Evolutionary conservation across 2,329 filamentous ascomycete genomes (phyloP), one percentile per base, ranked within the genome.

Genomic region (Chaetomium strumarium): DNA sequence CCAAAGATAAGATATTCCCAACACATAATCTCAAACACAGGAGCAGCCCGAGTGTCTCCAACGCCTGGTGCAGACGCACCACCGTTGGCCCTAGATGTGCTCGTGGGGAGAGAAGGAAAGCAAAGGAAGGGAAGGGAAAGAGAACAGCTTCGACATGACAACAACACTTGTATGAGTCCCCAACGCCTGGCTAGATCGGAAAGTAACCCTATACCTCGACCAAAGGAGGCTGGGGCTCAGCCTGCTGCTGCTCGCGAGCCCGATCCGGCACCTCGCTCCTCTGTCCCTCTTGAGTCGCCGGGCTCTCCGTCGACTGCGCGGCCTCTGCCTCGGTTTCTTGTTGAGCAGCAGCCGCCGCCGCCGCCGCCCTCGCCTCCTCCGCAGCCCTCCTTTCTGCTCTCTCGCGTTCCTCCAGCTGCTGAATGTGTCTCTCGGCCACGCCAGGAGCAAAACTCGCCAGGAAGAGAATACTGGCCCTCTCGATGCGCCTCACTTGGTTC

Each of bases 391-490:
- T 68, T 58, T 76, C 76, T 2, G 66, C 71, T 46, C 74, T 69
- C 37, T 73, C 75, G 51, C 78, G 74, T 4, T 75, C 77, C 59
- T 81, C 78, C 2, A 81, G 65, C 41, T 78, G 74, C 20, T 76
- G 78, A 55, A 86, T 84, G 56, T 86, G 83, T 45, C 81, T 71
- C 66, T 86, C 83, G 1, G 81, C 81, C 20, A 86, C 75, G 10
- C 83, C 83, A 1, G 83, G 83, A 1, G 82, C 80, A 55, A 86
- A 76, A 63, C 83, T 86, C 17, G 83, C 83, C 19, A 86, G 69
- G 61, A 86, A 85, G 20, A 86, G 70, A 14, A 85, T 73, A 0
- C 78, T 73, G 16, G 81, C 78, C 56, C 83, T 75, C 66, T 86
- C 81, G 7, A 80, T 61, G 11, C 79, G 70, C 52, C 81, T 72